Base-by-base conservation (phyloP, 352 stramenopile genomes). In the Phytophthora fragariae region DNA sequence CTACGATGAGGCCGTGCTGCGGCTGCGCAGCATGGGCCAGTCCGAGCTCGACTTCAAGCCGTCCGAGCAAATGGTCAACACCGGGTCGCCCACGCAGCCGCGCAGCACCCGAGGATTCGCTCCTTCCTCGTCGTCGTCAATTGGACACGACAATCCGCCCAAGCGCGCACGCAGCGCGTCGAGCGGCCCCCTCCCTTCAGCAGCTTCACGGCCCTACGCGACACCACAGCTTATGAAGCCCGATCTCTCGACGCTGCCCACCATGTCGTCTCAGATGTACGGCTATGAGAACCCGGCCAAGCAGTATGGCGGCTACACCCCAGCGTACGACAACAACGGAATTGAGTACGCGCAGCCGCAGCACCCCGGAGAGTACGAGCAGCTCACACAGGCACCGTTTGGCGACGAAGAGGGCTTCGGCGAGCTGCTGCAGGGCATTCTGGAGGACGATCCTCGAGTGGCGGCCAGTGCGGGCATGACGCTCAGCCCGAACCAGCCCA, bases 1-100 rank as follows among this genome's bases (percentile, higher is more conserved):
- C 47, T 96, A 95, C 69, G 89, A 96, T 47, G 89, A 96, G 41
- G 88, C 86, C 3, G 79, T 94, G 33, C 70, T 85, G 72, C 83
- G 82, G 3, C 80, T 94, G 37, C 81, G 84, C 5, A 81, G 70
- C 62, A 88, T 90, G 75, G 86, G 85, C 47, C 80, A 82, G 57
- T 85, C 77, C 61, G 83, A 91, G 76, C 56, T 81, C 11, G 84
- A 93, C 73, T 79, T 89, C 73, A 83, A 84, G 60, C 65, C 68
- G 47, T 75, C 68, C 35, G 61, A 79, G 31, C 83, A 80, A 59
- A 67, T 80, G 24, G 73, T 77, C 57, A 81, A 84, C 29, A 65
- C 77, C n/a, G 62, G 62, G 1, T 79, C 63, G 1, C 68, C 77
- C 21, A 72, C 73, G 2, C 62, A 82, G 61, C 47, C 59, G 27